These are phyloP conservation scores for Neurospora sp. DNA, from an alignment of 495 filamentous ascomycete genomes.

Conservation along the genomic window DNA sequence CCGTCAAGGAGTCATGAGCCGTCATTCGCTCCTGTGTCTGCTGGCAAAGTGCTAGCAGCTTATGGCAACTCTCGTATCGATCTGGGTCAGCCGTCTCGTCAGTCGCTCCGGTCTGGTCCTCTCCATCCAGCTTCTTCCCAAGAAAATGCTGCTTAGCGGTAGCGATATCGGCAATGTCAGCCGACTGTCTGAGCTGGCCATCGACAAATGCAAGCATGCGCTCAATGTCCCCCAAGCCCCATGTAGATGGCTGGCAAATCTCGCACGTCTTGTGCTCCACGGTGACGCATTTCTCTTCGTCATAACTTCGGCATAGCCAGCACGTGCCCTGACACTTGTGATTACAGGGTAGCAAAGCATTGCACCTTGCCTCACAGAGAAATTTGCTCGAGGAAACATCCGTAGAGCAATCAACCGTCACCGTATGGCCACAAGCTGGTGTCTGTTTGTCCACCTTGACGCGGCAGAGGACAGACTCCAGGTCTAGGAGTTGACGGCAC, in stretches of 20 bases:
- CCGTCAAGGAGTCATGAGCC: too few species aligned
- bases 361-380: conserved; percentile 40
- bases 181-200: too few species aligned
- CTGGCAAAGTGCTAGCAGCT: too few species aligned
- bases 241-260: not conserved
- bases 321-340: conserved; percentile 50
- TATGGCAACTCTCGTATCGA: too few species aligned
- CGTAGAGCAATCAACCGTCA: conserved; percentile 40
- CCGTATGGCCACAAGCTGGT: conserved; percentile 44
- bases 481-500: conserved; percentile 36
- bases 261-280: conserved; percentile 41
- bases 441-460: conserved; percentile 32
- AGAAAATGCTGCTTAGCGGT: too few species aligned
- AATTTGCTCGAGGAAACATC: conserved; percentile 28
- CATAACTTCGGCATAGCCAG: conserved; percentile 31
- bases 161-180: too few species aligned
- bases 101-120: too few species aligned
- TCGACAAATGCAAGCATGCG: too few species aligned
- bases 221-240: too few species aligned
- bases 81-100: too few species aligned
- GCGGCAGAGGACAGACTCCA: conserved; percentile 18
- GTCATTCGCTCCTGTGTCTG: too few species aligned
- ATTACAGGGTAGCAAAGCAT: conserved; percentile 42
- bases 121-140: too few species aligned
- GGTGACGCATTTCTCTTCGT: conserved; percentile 12